Evolutionary conservation across 2,329 filamentous ascomycete genomes (phyloP).

Genomic region (Byssochlamys sp.): DNA sequence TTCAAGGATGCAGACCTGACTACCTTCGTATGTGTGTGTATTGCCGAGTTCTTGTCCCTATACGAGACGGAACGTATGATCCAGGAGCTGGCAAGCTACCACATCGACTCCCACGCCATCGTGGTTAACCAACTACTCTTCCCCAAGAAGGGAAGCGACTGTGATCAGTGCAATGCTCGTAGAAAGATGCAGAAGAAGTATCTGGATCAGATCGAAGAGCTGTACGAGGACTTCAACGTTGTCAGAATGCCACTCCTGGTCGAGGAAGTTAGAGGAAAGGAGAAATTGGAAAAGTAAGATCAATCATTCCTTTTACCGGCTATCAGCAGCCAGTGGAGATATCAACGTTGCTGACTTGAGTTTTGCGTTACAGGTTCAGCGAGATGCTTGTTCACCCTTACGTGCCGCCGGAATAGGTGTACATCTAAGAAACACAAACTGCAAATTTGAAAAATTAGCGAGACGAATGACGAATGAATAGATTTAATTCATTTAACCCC

Average conservation of each 20-base stretch:
- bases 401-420: slow-evolving; percentile 25
- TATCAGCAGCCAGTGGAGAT: not conserved
- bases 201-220: slow-evolving; percentile 92
- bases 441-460: slow-evolving; percentile 10
- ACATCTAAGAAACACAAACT: slow-evolving; percentile 9
- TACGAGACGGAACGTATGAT: slow-evolving; percentile 99
- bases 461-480: slow-evolving; percentile 28
- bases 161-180: slow-evolving; percentile 89
- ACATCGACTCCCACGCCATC: slow-evolving; percentile 93
- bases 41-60: slow-evolving; percentile 88
- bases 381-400: slow-evolving; percentile 43
- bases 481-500: not conserved
- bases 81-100: slow-evolving; percentile 84
- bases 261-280: slow-evolving; percentile 91
- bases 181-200: slow-evolving; percentile 99
- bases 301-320: not conserved
- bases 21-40: slow-evolving; percentile 96
- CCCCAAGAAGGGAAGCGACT: slow-evolving; percentile 71
- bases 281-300: slow-evolving; percentile 70
- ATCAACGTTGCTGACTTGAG: slow-evolving; percentile 8
- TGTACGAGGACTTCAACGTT: slow-evolving; percentile 98
- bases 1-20: slow-evolving; percentile 95
- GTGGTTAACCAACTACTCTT: slow-evolving; percentile 97
- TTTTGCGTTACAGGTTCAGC: slow-evolving; percentile 32
- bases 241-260: slow-evolving; percentile 95